Evolutionary conservation across 805 yeast species (phyloP).

Genomic region (Candida caryicola): DNA sequence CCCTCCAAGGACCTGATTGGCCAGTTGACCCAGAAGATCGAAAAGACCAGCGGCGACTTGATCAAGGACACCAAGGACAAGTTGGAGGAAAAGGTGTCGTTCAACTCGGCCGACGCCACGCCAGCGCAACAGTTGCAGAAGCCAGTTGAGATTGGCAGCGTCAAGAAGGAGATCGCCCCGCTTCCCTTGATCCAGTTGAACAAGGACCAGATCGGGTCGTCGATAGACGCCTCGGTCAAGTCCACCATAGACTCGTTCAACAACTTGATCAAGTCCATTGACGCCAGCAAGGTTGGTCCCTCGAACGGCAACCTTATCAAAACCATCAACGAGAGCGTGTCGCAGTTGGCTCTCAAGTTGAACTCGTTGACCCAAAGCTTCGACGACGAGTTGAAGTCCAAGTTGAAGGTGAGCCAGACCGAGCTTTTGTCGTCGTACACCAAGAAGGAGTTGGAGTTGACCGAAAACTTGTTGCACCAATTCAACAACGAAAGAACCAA

Average conservation of each 20-base stretch:
- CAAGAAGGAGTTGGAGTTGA: constrained; percentile 52
- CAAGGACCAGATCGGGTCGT: constrained; percentile 15
- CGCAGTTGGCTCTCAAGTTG: constrained; percentile 29
- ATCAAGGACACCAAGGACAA: constrained; percentile 36
- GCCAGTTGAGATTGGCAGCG: constrained; percentile 37
- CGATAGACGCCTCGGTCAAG: constrained; percentile 33
- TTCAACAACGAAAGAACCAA: constrained; percentile 60
- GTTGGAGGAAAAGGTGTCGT: constrained; percentile 12
- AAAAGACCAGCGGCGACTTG: constrained; percentile 32
- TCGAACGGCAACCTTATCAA: constrained; percentile 29
- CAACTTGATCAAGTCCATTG: constrained; percentile 34
- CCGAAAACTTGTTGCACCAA: constrained; percentile 57
- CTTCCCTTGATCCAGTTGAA: constrained; percentile 34
- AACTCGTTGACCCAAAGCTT: constrained; percentile 31
- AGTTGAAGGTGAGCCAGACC: constrained; percentile 36
- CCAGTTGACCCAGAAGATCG: constrained; percentile 32
- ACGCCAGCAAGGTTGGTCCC: constrained; percentile 23
- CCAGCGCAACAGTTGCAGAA: constrained; percentile 44
- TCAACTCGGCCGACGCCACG: constrained; percentile 16
- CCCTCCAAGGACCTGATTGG: constrained; percentile 33
- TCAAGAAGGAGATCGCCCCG: constrained; percentile 25
- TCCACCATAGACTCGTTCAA: constrained; percentile 38
- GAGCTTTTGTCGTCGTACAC: constrained; percentile 40
- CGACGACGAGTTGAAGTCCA: constrained; percentile 34
- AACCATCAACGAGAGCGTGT: constrained; percentile 32